phyloP scores from a whole-genome alignment of 2,329 filamentous ascomycete genomes.

The Setomelanomma holmii region DNA sequence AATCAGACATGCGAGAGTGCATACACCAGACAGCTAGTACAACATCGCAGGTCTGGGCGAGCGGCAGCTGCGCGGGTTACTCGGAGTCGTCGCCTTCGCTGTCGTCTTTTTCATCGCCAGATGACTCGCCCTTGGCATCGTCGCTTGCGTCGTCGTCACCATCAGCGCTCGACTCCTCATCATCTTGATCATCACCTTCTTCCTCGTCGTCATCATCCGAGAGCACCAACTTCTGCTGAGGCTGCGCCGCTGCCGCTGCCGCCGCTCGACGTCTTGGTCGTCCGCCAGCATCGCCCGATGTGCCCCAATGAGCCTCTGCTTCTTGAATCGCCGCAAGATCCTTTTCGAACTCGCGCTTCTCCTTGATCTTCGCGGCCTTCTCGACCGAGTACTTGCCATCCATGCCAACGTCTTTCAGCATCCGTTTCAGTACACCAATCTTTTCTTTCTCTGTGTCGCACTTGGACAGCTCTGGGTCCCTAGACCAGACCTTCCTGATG shows the following conservation, averaged over 20 bases:
- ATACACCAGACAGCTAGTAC: too few species aligned
- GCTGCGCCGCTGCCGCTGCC: constrained; percentile 16
- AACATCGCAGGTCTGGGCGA: too few species aligned
- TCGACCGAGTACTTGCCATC: constrained; percentile 84
- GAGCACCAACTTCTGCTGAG: constrained; percentile 29
- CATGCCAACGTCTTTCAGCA: constrained; percentile 87
- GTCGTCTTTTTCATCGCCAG: constrained; percentile 20
- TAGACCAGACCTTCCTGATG: constrained; percentile 88
- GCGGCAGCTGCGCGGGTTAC: constrained; percentile 16
- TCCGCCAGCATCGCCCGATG: constrained; percentile 32
- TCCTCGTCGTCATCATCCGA: constrained; percentile 35
- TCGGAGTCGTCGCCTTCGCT: constrained; percentile 29
- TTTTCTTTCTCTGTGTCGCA: constrained; percentile 78
- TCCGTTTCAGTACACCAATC: constrained; percentile 77
- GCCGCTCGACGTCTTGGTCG: constrained; percentile 37
- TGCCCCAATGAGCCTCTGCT: constrained; percentile 80
- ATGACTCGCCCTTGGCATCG: constrained; percentile 22
- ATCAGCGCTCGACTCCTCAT: constrained; percentile 16
- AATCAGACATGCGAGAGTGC: too few species aligned
- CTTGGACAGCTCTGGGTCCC: constrained; percentile 72
- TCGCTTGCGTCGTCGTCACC: constrained; percentile 24
- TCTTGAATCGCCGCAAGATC: constrained; percentile 87
- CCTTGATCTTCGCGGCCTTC: constrained; percentile 86
- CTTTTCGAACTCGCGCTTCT: constrained; percentile 80
- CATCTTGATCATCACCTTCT: constrained; percentile 19